Percentiles rank a stretch among this genome's conserved stretches.
phyloP scores from a whole-genome alignment of 2,329 filamentous ascomycete species.

The Phyllosticta citrichinensis region DNA sequence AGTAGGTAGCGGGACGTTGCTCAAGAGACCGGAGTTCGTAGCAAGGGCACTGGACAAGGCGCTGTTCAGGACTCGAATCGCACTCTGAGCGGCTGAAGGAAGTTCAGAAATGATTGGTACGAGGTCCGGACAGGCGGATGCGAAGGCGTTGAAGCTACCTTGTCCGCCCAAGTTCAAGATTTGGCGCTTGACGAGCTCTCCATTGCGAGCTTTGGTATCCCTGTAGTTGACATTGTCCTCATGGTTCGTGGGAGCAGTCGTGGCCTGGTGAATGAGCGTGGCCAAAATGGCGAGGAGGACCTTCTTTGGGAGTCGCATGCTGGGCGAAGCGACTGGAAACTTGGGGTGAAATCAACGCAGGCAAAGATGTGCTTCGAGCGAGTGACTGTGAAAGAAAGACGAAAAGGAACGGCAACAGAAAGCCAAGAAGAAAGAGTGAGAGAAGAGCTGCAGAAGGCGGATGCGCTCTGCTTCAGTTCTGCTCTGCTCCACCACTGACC shows the following conservation, averaged over 20 bases:
- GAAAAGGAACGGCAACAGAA: background rate
- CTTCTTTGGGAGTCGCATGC: constrained; percentile 5
- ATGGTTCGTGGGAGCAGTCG: constrained; percentile 1
- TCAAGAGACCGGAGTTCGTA: background rate
- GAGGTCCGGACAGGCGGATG: background rate
- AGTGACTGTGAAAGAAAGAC: background rate
- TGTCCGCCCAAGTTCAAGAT: background rate
- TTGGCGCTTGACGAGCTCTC: constrained; percentile 2
- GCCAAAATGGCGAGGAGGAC: constrained; percentile 8
- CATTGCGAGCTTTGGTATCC: background rate
- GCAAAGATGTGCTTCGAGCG: background rate
- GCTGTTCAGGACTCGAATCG: constrained; percentile 1
- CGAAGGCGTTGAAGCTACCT: background rate
- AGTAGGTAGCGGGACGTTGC: background rate
- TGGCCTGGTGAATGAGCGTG: constrained; percentile 7
- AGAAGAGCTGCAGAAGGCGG: background rate
- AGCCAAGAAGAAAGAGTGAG: background rate
- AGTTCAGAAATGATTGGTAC: background rate
- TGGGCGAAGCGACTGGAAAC: background rate
- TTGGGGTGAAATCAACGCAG: background rate
- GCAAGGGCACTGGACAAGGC: constrained; percentile 1
- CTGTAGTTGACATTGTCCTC: constrained; percentile 1
- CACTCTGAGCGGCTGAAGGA: background rate
- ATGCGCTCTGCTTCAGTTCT: constrained; percentile 2
- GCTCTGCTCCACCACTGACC: background rate